phyloP scores from a whole-genome alignment of 2,329 filamentous ascomycete genomes.

The Blastomyces percursus region DNA sequence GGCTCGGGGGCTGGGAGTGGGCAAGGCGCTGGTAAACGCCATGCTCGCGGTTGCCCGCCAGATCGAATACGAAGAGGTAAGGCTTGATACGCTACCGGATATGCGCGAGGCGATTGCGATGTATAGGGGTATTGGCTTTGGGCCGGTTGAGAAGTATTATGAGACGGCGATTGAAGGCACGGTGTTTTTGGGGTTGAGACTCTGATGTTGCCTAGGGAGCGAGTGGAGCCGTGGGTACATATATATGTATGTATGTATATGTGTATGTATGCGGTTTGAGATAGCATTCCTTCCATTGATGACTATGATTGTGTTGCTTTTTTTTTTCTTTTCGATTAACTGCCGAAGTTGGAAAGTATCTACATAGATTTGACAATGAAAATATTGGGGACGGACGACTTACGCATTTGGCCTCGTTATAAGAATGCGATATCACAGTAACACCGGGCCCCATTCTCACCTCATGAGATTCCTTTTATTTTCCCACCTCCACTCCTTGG shows the following conservation, averaged over 20 bases:
- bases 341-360: not conserved
- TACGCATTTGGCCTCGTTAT: not conserved
- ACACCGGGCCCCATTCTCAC: not conserved
- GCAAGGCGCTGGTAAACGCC: slow-evolving; percentile 37
- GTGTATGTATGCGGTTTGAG: too few species aligned
- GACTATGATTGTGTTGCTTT: not conserved
- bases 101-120: slow-evolving; percentile 43
- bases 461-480: not conserved
- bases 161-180: slow-evolving; percentile 45
- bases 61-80: slow-evolving; percentile 42
- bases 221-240: too few species aligned
- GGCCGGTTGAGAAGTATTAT: slow-evolving; percentile 44
- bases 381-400: not conserved
- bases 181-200: slow-evolving; percentile 39
- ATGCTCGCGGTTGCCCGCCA: slow-evolving; percentile 37
- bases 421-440: not conserved
- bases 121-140: slow-evolving; percentile 44
- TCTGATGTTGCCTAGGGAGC: not conserved
- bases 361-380: not conserved
- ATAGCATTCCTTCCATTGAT: not conserved
- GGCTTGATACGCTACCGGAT: slow-evolving; percentile 44
- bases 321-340: not conserved
- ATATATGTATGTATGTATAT: too few species aligned
- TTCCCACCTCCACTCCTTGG: not conserved
- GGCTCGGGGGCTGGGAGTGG: slow-evolving; percentile 41